phyloP scores from a whole-genome alignment of 2,329 filamentous ascomycete species.

The Grosmannia serpens region DNA sequence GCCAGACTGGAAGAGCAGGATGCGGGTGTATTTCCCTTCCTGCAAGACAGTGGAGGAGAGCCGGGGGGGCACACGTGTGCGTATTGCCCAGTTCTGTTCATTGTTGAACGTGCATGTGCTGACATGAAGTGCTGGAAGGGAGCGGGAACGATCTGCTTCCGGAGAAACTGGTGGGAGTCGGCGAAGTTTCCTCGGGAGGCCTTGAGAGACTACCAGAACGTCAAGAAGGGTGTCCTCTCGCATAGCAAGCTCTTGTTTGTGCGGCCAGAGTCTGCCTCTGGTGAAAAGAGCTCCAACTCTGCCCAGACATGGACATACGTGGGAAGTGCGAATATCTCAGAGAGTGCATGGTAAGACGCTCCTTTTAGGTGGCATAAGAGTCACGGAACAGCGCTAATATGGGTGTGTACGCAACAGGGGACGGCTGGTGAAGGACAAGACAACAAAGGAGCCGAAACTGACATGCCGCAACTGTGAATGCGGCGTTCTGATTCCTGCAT shows the following conservation, averaged over 20 bases:
- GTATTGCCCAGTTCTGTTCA: conserved; percentile 15
- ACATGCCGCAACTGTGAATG: conserved; percentile 93
- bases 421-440: conserved; percentile 57
- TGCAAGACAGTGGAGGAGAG: conserved; percentile 54
- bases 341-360: conserved; percentile 73
- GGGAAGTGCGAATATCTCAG: conserved; percentile 84
- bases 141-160: conserved; percentile 76
- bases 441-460: conserved; percentile 58
- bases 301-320: conserved; percentile 59
- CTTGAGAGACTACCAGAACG: conserved; percentile 66
- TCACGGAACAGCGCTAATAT: neutral
- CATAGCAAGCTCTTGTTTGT: conserved; percentile 71
- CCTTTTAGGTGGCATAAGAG: neutral
- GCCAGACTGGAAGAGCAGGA: conserved; percentile 23
- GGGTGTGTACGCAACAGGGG: conserved; percentile 45
- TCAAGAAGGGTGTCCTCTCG: conserved; percentile 61
- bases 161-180: conserved; percentile 59
- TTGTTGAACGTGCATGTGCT: neutral
- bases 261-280: conserved; percentile 14
- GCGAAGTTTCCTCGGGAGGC: conserved; percentile 58
- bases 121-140: conserved; percentile 25
- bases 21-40: conserved; percentile 76
- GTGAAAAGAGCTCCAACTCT: neutral
- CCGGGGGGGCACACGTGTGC: conserved; percentile 47
- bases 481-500: conserved; percentile 60